phyloP scores from a whole-genome alignment of 345 rosid genomes.

The Citrus unshiu region DNA sequence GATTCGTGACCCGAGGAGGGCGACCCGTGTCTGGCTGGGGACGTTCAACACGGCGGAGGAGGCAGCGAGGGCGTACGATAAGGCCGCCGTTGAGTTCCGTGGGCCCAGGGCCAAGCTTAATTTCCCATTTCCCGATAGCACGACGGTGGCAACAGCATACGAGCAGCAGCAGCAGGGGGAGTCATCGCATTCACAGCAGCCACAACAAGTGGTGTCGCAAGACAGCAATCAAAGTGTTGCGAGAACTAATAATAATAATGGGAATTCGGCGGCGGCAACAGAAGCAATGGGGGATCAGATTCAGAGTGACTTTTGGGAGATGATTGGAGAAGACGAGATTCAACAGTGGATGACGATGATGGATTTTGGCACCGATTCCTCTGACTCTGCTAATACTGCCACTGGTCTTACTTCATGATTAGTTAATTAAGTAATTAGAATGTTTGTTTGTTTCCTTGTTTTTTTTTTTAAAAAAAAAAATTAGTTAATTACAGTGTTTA shows the following conservation, averaged over 20 bases:
- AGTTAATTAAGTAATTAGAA: not conserved
- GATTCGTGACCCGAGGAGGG: constrained; percentile 84
- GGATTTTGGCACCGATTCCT: constrained; percentile 55
- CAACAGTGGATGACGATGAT: constrained; percentile 50
- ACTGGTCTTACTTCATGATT: constrained; percentile 1
- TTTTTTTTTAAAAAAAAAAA: too few relatives aligned
- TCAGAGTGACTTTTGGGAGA: constrained; percentile 24
- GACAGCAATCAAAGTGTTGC: not conserved
- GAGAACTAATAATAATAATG: not conserved
- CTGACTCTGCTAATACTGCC: constrained; percentile 49
- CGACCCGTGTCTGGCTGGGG: constrained; percentile 88
- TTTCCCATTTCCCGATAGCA: constrained; percentile 55
- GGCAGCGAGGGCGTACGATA: constrained; percentile 91
- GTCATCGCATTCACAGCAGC: not conserved
- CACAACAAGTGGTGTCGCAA: not conserved
- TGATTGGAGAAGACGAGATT: constrained; percentile 36
- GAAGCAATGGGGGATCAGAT: not conserved
- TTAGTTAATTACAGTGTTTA: too few relatives aligned
- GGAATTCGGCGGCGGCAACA: not conserved
- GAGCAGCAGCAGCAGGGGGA: not conserved
- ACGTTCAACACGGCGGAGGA: constrained; percentile 87
- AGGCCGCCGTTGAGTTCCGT: constrained; percentile 64
- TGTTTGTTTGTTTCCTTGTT: fast-evolving
- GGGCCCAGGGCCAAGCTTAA: constrained; percentile 66
- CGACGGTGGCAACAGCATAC: not conserved